Evolutionary conservation across 2,329 filamentous ascomycete genomes (phyloP).

Genomic region (Colletotrichum coccodes): DNA sequence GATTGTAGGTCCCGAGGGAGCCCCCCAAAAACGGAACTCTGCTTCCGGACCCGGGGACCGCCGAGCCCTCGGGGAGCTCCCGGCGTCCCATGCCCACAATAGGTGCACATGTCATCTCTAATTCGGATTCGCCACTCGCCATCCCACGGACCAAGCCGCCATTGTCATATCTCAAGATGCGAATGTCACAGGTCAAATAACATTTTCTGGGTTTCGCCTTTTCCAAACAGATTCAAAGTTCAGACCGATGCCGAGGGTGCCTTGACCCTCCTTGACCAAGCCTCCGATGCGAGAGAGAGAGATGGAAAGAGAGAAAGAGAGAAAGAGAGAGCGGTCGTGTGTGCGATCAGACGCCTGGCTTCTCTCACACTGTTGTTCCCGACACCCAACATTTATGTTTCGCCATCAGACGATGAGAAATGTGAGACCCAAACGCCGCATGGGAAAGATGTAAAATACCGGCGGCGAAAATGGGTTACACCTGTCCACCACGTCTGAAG

Average conservation of each 20-base stretch:
- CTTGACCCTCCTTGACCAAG: conserved; percentile 13
- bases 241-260: conserved; percentile 21
- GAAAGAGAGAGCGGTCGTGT: neutral
- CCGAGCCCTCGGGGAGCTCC: neutral
- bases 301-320: neutral
- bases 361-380: neutral
- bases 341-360: conserved; percentile 14
- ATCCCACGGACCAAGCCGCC: conserved; percentile 19
- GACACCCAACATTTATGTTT: conserved; percentile 8
- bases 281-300: conserved; percentile 23
- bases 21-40: neutral
- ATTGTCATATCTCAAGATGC: neutral
- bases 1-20: neutral
- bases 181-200: conserved; percentile 10
- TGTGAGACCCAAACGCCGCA: conserved; percentile 10
- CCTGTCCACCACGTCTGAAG: conserved; percentile 8
- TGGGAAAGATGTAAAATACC: neutral
- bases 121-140: conserved; percentile 13
- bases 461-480: conserved; percentile 2
- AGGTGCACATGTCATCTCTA: conserved; percentile 21
- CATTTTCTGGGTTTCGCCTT: conserved; percentile 18
- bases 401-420: conserved; percentile 25
- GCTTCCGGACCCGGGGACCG: neutral
- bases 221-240: conserved; percentile 22
- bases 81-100: neutral